Percentiles rank a stretch among this genome's conserved stretches.
Conservation (phyloP, 2,329 filamentous ascomycete species). For the Fusarium mangiferae region DNA sequence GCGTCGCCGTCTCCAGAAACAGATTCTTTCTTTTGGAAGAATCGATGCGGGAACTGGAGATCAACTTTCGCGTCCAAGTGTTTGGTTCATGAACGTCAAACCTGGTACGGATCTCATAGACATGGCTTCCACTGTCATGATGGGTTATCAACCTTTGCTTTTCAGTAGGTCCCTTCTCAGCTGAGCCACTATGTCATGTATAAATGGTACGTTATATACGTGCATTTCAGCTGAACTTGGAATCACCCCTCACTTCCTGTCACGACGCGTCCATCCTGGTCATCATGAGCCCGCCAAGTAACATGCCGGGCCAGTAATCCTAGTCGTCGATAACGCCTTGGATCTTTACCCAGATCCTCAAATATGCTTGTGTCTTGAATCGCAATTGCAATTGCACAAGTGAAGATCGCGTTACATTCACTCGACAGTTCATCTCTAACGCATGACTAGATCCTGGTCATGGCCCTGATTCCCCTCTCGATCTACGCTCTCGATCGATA, state of each 20-base stretch:
- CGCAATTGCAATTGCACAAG: not conserved
- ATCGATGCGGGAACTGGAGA: not conserved
- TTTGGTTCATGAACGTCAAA: not conserved
- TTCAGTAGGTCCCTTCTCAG: not conserved
- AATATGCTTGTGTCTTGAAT: constrained; percentile 13
- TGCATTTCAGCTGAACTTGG: constrained; percentile 13
- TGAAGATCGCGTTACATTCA: constrained; percentile 30
- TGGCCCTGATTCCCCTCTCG: constrained; percentile 6
- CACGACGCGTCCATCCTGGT: constrained; percentile 25
- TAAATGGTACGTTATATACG: constrained; percentile 2
- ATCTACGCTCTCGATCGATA: not conserved
- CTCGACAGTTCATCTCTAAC: constrained; percentile 26
- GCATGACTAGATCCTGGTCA: constrained; percentile 11
- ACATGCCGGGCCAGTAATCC: not conserved
- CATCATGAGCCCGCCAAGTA: not conserved
- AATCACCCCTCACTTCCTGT: constrained; percentile 8
- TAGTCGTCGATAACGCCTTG: constrained; percentile 10
- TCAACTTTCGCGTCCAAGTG: not conserved
- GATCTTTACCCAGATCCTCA: not conserved
- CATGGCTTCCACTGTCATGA: not conserved
- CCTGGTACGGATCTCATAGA: not conserved
- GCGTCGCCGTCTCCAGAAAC: constrained; percentile 36
- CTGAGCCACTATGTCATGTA: constrained; percentile 17
- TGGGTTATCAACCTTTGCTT: constrained; percentile 10
- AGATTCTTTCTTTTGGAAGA: not conserved